phyloP scores from a whole-genome alignment of 163 green algal species.

The Scenedesmus sp. region DNA sequence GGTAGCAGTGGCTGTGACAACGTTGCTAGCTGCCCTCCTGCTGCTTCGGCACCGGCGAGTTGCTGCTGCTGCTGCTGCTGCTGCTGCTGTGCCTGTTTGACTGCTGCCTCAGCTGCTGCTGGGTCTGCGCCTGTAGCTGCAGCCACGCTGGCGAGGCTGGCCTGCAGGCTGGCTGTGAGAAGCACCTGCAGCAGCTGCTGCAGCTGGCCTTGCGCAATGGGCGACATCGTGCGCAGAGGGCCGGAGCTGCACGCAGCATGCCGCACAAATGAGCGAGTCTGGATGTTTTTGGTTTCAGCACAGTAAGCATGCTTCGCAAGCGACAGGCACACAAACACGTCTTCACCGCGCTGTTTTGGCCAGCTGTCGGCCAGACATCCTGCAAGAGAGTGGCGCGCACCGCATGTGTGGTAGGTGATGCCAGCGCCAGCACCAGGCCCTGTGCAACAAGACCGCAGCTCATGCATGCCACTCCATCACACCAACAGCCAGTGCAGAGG shows the following conservation, averaged over 20 bases:
- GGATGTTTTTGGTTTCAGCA: neutral
- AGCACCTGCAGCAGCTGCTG: conserved; percentile 25
- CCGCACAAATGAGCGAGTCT: neutral
- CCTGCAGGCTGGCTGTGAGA: conserved; percentile 20
- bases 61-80: conserved; percentile 26
- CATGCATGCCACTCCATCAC: no score
- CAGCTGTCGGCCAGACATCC: no score
- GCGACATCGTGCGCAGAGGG: neutral
- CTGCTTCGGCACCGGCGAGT: neutral
- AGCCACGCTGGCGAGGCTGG: neutral
- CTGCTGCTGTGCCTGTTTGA: conserved; percentile 17
- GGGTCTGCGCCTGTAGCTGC: neutral
- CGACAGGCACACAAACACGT: no score
- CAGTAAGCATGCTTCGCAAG: neutral
- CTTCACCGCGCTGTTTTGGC: no score
- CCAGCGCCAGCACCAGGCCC: no score
- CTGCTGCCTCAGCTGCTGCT: conserved; percentile 10
- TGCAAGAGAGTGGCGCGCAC: no score
- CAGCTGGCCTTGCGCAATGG: neutral
- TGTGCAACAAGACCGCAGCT: no score
- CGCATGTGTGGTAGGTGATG: no score
- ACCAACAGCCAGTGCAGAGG: no score
- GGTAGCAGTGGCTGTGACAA: neutral
- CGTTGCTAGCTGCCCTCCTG: neutral
- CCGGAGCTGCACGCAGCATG: conserved; percentile 5